A percentile compares a stretch with the other conserved stretches of the same genome.
phyloP scores from a whole-genome alignment of 2,329 filamentous ascomycete genomes.

The Fusarium sp. region DNA sequence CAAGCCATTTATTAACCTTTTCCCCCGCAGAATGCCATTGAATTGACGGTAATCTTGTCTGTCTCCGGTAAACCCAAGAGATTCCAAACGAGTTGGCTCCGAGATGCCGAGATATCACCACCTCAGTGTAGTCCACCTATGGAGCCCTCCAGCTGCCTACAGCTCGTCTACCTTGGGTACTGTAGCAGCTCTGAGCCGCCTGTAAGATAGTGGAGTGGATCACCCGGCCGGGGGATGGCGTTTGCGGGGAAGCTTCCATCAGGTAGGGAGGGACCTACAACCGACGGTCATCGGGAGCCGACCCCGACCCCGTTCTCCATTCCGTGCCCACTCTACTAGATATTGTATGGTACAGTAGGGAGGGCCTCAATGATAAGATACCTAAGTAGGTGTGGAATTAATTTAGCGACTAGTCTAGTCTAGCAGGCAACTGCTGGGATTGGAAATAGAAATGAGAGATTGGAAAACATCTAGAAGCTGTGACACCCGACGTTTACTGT shows the following conservation, averaged over 20 bases:
- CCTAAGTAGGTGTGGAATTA: neutral
- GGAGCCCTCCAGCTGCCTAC: neutral
- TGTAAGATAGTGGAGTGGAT: neutral
- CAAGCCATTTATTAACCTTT: constrained; percentile 18
- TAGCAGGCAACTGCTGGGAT: neutral
- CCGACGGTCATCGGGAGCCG: constrained; percentile 33
- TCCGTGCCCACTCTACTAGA: constrained; percentile 24
- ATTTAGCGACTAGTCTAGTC: neutral
- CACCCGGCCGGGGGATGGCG: constrained; percentile 3
- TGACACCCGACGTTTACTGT: neutral
- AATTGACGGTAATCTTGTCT: constrained; percentile 29
- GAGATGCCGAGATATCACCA: constrained; percentile 47
- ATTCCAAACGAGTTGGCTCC: constrained; percentile 11
- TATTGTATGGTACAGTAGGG: neutral
- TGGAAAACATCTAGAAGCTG: neutral
- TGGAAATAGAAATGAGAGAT: constrained; percentile 7
- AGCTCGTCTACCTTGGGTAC: neutral
- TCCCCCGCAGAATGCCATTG: constrained; percentile 15
- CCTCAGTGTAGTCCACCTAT: too few species aligned
- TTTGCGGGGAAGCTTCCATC: constrained; percentile 28
- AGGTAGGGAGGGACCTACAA: neutral
- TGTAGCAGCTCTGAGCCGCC: neutral
- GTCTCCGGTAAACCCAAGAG: constrained; percentile 8
- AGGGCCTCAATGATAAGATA: neutral
- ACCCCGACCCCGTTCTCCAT: constrained; percentile 21